Percentiles rank a stretch among this genome's conserved stretches.
These are phyloP conservation scores for Stenogyne calaminthoides DNA, from an alignment of 305 asterid species.

Conservation along the genomic window DNA sequence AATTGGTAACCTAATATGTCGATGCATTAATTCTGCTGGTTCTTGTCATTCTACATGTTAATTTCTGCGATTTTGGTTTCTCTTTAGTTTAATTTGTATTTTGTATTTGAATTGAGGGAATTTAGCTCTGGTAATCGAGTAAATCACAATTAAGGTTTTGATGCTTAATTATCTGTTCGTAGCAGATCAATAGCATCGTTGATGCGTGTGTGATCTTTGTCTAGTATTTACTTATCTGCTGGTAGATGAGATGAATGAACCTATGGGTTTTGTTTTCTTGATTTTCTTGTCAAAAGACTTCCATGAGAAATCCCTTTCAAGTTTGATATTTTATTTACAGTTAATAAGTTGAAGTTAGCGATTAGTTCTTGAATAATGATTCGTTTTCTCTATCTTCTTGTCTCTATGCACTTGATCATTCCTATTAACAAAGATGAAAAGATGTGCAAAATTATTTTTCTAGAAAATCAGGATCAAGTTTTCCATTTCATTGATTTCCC, in stretches of 20 bases:
- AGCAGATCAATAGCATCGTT: not conserved
- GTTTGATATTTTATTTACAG: not conserved
- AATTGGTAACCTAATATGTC: not conserved
- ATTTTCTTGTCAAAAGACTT: constrained; percentile 28
- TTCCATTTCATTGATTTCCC: not conserved
- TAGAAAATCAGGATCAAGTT: constrained; percentile 8
- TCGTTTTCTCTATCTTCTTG: not conserved
- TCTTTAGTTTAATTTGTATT: not conserved
- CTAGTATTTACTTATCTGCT: not conserved
- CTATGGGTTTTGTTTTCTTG: constrained; percentile 30
- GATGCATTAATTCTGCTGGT: not conserved
- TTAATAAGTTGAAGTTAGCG: not conserved
- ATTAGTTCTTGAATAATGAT: not conserved
- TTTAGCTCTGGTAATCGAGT: not conserved
- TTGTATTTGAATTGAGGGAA: not conserved
- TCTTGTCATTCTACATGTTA: not conserved
- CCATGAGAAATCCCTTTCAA: not conserved
- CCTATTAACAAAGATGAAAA: not conserved
- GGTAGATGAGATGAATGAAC: not conserved
- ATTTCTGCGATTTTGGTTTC: not conserved
- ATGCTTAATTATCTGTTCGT: not conserved
- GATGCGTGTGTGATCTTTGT: not conserved
- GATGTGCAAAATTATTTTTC: not conserved
- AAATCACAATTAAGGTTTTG: not conserved
- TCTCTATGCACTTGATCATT: constrained; percentile 2